phyloP scores from a whole-genome alignment of 73 alveolate genomes.

The Paramecium sexaurelia region DNA sequence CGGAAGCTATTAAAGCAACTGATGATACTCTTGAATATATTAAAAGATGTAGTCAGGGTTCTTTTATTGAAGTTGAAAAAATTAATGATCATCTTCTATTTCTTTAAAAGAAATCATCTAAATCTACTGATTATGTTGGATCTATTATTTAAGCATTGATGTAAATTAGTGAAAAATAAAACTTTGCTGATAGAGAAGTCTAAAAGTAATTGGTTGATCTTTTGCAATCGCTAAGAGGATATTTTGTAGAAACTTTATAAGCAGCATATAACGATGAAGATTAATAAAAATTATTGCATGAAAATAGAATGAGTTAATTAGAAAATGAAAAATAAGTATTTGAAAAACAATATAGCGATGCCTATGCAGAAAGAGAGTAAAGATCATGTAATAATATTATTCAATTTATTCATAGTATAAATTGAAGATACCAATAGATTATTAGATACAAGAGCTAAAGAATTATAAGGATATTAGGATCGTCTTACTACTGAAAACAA shows the following conservation, averaged over 20 bases:
- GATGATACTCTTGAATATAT: slow-evolving; percentile 43
- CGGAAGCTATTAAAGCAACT: slow-evolving; percentile 48
- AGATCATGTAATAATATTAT: not conserved
- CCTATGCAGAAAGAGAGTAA: slow-evolving; percentile 51
- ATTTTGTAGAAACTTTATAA: slow-evolving; percentile 53
- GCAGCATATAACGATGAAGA: slow-evolving; percentile 53
- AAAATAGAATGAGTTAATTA: not conserved
- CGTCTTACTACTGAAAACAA: slow-evolving; percentile 49
- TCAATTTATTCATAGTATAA: not conserved
- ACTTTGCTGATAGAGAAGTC: slow-evolving; percentile 51
- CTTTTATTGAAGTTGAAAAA: not conserved
- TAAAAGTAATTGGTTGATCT: slow-evolving; percentile 19
- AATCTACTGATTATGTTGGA: slow-evolving; percentile 44
- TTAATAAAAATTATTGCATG: slow-evolving; percentile 44
- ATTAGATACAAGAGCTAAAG: slow-evolving; percentile 18
- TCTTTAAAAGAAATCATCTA: not conserved
- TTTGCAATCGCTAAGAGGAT: slow-evolving; percentile 24
- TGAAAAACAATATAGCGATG: slow-evolving; percentile 57
- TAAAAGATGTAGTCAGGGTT: slow-evolving; percentile 8
- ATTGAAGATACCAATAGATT: slow-evolving; percentile 46
- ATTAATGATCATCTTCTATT: not conserved
- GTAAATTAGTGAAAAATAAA: not conserved
- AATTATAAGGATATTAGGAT: not conserved
- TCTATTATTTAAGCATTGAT: not conserved
- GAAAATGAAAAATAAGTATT: slow-evolving; percentile 4